These are phyloP conservation scores for Aspergillus bridgeri DNA, from an alignment of 495 filamentous ascomycete species.

Conservation along the genomic window DNA sequence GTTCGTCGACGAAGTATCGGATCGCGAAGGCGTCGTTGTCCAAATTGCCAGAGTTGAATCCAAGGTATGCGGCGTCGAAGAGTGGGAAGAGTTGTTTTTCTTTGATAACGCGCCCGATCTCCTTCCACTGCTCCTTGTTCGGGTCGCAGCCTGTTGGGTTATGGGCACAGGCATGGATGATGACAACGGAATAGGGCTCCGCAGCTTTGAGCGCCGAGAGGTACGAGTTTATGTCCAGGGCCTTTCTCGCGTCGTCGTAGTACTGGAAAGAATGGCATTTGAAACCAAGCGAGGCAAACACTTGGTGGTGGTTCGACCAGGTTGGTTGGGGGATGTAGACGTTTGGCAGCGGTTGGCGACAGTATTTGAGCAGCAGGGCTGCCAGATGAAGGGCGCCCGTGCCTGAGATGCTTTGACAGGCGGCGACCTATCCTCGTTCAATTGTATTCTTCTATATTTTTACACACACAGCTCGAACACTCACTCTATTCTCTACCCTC, in stretches of 20 bases:
- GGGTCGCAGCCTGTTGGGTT: constrained; percentile 48
- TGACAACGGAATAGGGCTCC: constrained; percentile 28
- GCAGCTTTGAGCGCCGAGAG: constrained; percentile 14
- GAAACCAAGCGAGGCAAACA: constrained; percentile 34
- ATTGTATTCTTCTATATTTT: constrained; percentile 12
- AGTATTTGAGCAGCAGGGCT: constrained; percentile 63
- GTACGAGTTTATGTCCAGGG: constrained; percentile 23
- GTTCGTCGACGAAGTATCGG: constrained; percentile 31
- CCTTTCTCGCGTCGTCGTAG: constrained; percentile 19
- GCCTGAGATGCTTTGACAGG: constrained; percentile 72
- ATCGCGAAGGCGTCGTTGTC: constrained; percentile 44
- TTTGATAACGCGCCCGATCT: constrained; percentile 32
- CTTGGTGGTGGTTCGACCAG: constrained; percentile 40
- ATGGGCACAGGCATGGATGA: constrained; percentile 47
- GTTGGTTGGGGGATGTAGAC: constrained; percentile 34
- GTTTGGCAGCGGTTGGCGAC: constrained; percentile 16
- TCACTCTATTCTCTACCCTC: constrained; percentile 14
- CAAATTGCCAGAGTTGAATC: constrained; percentile 39
- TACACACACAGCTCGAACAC: no score
- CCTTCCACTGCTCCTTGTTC: constrained; percentile 37
- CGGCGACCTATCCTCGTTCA: constrained; percentile 18
- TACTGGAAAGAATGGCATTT: constrained; percentile 23
- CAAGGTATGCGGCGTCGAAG: constrained; percentile 46
- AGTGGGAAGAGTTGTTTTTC: constrained; percentile 33
- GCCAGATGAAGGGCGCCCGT: constrained; percentile 82